These are phyloP conservation scores for Blumeriella jaapii DNA, from an alignment of 2,329 filamentous ascomycete species.

Conservation along the genomic window DNA sequence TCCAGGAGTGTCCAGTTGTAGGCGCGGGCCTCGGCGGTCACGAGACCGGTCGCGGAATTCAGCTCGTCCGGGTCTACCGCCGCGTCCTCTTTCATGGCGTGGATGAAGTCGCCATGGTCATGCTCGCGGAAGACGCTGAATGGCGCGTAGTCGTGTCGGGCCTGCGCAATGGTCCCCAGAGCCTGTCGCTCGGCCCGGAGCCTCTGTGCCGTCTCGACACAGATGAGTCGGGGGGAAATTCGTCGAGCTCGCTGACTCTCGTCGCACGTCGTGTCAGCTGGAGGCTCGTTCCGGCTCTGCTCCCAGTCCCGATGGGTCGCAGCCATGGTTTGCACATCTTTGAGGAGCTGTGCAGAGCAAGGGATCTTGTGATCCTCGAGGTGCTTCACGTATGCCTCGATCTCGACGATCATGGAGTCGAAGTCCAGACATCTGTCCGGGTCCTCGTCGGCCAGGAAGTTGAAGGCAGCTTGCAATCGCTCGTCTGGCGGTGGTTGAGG, in stretches of 20 bases:
- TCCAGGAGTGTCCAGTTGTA: constrained; percentile 17
- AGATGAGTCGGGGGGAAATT: constrained; percentile 16
- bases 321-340: constrained; percentile 18
- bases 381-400: constrained; percentile 20
- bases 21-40: constrained; percentile 16
- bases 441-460: constrained; percentile 40
- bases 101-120: constrained; percentile 16
- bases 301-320: constrained; percentile 19
- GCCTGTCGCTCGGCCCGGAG: constrained; percentile 9
- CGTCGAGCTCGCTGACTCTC: constrained; percentile 3
- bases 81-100: constrained; percentile 12
- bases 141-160: constrained; percentile 17
- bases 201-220: constrained; percentile 2
- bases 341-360: constrained; percentile 10
- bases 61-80: constrained; percentile 11
- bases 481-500: constrained; percentile 27
- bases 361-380: constrained; percentile 10
- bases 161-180: constrained; percentile 10
- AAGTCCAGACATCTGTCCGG: constrained; percentile 32
- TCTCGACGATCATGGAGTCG: constrained; percentile 27
- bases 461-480: constrained; percentile 27
- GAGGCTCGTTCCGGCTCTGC: constrained; percentile 2
- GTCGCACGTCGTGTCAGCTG: constrained; percentile 1
- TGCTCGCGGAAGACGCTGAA: constrained; percentile 15
- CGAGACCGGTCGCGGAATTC: constrained; percentile 15